These are phyloP conservation scores for Prunus fruticosa DNA, from an alignment of 306 rosid species.

Conservation along the genomic window DNA sequence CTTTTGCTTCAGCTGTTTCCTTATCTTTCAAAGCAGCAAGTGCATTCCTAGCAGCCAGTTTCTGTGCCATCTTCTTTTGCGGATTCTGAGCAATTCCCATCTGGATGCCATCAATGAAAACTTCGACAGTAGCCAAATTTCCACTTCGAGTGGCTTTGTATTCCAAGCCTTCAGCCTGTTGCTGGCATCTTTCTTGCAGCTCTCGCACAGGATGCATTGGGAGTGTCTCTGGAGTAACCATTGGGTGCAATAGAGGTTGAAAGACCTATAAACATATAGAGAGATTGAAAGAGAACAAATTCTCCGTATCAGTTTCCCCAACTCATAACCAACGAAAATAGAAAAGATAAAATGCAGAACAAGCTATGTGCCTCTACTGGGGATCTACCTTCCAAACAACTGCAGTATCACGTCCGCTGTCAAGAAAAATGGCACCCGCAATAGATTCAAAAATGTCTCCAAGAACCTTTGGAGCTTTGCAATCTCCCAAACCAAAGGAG, in stretches of 20 bases:
- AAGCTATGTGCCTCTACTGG: background rate
- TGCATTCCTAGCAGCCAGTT: constrained; percentile 95
- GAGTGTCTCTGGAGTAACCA: constrained; percentile 98
- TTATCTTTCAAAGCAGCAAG: constrained; percentile 85
- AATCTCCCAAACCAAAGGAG: constrained; percentile 97
- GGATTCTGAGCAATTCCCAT: constrained; percentile 86
- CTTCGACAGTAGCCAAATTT: constrained; percentile 93
- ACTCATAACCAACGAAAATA: constrained; percentile 4
- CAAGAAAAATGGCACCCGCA: constrained; percentile 96
- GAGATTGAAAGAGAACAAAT: constrained; percentile 19
- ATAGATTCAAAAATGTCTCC: constrained; percentile 98
- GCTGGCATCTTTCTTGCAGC: constrained; percentile 99
- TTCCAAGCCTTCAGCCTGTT: constrained; percentile 96
- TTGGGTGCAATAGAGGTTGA: constrained; percentile 92
- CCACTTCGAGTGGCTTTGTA: constrained; percentile 90
- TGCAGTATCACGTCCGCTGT: constrained; percentile 68
- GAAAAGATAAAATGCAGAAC: constrained; percentile 1
- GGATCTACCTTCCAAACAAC: constrained; percentile 76
- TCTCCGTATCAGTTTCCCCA: constrained; percentile 7
- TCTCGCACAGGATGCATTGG: constrained; percentile 99
- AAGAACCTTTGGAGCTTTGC: constrained; percentile 99
- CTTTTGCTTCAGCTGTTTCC: constrained; percentile 60
- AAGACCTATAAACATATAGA: constrained; percentile 49
- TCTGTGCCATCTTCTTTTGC: constrained; percentile 99
- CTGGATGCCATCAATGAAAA: constrained; percentile 87